A percentile compares a stretch with the other conserved stretches of the same genome.
Evolutionary conservation across 331 rosid genomes (phyloP).

Genomic region (Rhamnella rubrinervis): DNA sequence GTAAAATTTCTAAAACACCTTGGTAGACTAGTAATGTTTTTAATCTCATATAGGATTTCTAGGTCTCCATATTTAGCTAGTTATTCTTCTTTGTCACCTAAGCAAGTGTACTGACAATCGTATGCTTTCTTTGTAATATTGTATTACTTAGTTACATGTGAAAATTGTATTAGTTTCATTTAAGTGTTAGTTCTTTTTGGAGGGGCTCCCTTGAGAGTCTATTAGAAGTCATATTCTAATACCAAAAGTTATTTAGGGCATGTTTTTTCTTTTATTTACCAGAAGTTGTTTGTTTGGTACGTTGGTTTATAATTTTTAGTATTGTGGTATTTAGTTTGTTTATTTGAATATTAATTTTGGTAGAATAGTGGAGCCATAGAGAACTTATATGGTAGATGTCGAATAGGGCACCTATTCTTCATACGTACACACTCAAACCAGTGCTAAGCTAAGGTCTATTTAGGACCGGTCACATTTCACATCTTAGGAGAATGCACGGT

Average conservation of each 20-base stretch:
- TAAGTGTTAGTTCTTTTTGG: slow-evolving; percentile 17
- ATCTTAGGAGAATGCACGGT: too few relatives aligned
- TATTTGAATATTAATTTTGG: too few relatives aligned
- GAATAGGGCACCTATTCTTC: too few relatives aligned
- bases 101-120: slow-evolving; percentile 32
- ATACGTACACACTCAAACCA: too few relatives aligned
- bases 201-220: slow-evolving; percentile 55
- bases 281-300: too few relatives aligned
- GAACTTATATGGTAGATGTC: too few relatives aligned
- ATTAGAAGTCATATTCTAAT: slow-evolving; percentile 54
- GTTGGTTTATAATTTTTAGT: too few relatives aligned
- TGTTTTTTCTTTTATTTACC: too few relatives aligned
- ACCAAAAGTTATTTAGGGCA: slow-evolving; percentile 58
- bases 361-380: too few relatives aligned
- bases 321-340: too few relatives aligned
- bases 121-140: slow-evolving; percentile 4
- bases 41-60: slow-evolving; percentile 39
- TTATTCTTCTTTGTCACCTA: slow-evolving; percentile 36
- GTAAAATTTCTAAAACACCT: background rate
- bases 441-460: too few relatives aligned
- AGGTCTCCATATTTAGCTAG: slow-evolving; percentile 55
- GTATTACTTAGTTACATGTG: slow-evolving; percentile 14
- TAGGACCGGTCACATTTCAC: too few relatives aligned
- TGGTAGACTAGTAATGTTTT: background rate
- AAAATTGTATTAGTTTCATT: slow-evolving; percentile 18